phyloP scores from a whole-genome alignment of 2,329 filamentous ascomycete genomes.

The Verticillium alfalfae region DNA sequence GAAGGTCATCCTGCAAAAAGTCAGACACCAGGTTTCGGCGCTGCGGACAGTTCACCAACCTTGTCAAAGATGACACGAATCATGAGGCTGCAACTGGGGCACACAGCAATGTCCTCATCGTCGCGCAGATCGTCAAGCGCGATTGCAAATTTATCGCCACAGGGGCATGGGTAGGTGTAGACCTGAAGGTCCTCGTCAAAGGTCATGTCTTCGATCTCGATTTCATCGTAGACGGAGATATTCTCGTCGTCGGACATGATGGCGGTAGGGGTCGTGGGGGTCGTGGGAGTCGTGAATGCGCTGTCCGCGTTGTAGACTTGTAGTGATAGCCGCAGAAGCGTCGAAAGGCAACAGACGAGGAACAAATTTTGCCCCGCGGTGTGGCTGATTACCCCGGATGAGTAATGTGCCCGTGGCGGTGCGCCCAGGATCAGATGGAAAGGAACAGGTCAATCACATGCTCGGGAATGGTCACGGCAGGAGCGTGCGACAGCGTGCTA shows the following conservation, averaged over 20 bases:
- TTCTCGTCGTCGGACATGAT: slow-evolving; percentile 59
- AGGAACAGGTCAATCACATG: background rate
- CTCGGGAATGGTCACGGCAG: background rate
- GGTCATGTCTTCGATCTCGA: slow-evolving; percentile 98
- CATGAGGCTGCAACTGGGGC: slow-evolving; percentile 95
- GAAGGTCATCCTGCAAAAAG: slow-evolving; percentile 33
- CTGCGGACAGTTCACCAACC: slow-evolving; percentile 40
- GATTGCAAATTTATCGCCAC: slow-evolving; percentile 95
- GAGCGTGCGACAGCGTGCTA: background rate
- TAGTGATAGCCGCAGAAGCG: too few relatives aligned
- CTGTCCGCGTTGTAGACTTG: background rate
- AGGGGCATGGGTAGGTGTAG: slow-evolving; percentile 95
- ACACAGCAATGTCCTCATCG: slow-evolving; percentile 91
- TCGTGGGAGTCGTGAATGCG: background rate
- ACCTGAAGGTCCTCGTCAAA: slow-evolving; percentile 77
- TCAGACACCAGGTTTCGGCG: background rate
- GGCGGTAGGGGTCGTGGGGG: background rate
- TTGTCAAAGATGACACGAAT: slow-evolving; percentile 89
- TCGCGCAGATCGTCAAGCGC: slow-evolving; percentile 78
- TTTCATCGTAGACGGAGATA: slow-evolving; percentile 86
- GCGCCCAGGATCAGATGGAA: background rate
- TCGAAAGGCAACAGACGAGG: background rate
- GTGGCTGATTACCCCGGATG: slow-evolving; percentile 7
- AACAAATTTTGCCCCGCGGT: slow-evolving; percentile 9
- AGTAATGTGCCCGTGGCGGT: background rate